Base-by-base conservation (phyloP, 2,329 filamentous ascomycete species). In the Trematosphaeria pertusa region DNA sequence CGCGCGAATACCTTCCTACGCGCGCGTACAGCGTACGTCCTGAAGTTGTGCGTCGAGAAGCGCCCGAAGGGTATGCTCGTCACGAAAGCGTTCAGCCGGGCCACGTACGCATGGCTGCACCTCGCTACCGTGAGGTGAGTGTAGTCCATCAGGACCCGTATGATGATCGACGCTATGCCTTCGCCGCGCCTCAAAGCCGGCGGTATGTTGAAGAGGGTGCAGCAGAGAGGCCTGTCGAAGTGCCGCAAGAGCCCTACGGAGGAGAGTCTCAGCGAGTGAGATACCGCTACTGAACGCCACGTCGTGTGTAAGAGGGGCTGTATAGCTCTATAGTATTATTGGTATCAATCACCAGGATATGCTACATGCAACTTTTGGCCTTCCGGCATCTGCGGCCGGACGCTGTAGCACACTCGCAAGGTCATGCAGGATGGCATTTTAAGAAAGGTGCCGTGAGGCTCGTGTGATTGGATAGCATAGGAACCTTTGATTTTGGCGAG, bases 81-180 rank as follows among this genome's bases (percentile, higher is more conserved):
- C 68, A 71, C 37, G 69, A 72, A 43, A 77, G 74, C 57, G 69
- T 76, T 11, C 73, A 73, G 37, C 75, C 75, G 10, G 62, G 73
- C 3, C 56, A 57, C 28, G 52, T 67, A 12, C 58, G 66, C 31
- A 62, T 61, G 9, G 62, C 66, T 28, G 51, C 67, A 56, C 58
- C 53, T 64, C 62, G 74, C 58, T 70, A 69, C 53, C 56, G 64
- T 42, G 63, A 71, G 62, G 66, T 75, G 37, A 78, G 75, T 48
- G 70, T 76, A 24, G 64, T 73, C 46, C 75, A 61, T 12, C 64
- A 59, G 38, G 68, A 70, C 42, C 52, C 64, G 8, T 55, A 59
- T 22, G 67, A 70, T 35, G 67, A 69, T 20, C 60, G 62, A 14
- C 67, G 67, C 4, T 72, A 65, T 36, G 52, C 62, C 9, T 65